Evolutionary conservation across 78 protist species (phyloP).

Genomic region (Dictyostelium brefeldianum): DNA sequence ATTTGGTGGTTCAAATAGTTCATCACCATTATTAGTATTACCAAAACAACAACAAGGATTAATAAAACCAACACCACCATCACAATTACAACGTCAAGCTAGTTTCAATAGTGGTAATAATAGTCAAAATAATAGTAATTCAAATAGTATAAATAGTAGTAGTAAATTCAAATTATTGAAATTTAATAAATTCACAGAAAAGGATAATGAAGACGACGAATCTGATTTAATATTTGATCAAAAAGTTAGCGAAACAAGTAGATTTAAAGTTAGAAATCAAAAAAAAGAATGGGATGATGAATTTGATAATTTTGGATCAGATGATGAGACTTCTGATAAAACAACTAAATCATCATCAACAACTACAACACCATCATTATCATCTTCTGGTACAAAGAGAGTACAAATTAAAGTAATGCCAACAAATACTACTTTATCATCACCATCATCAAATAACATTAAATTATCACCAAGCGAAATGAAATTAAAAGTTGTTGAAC

Average conservation of each 20-base stretch:
- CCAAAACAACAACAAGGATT: not conserved
- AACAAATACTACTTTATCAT: not conserved
- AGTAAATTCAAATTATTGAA: not conserved
- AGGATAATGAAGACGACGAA: slow-evolving; percentile 25
- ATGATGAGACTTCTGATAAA: not conserved
- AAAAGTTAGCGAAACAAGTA: not conserved
- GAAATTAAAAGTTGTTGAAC: slow-evolving; percentile 19
- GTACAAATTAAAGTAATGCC: too few species aligned
- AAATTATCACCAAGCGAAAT: not conserved
- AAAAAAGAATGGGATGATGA: slow-evolving; percentile 15
- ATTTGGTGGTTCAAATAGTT: not conserved
- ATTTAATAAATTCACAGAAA: slow-evolving; percentile 25
- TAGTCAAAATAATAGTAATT: slow-evolving; percentile 10
- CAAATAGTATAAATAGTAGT: slow-evolving; percentile 18
- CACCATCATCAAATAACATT: not conserved
- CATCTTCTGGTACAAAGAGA: not conserved
- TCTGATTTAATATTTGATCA: not conserved
- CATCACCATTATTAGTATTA: too few species aligned
- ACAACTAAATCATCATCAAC: not conserved
- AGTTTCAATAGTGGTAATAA: slow-evolving; percentile 12
- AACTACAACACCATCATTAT: not conserved
- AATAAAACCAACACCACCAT: not conserved
- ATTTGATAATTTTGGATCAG: slow-evolving; percentile 39
- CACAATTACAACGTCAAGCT: slow-evolving; percentile 12
- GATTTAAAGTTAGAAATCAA: slow-evolving; percentile 25